phyloP scores from a whole-genome alignment of 257 asterid genomes.

The Solanum gracilifrons region DNA sequence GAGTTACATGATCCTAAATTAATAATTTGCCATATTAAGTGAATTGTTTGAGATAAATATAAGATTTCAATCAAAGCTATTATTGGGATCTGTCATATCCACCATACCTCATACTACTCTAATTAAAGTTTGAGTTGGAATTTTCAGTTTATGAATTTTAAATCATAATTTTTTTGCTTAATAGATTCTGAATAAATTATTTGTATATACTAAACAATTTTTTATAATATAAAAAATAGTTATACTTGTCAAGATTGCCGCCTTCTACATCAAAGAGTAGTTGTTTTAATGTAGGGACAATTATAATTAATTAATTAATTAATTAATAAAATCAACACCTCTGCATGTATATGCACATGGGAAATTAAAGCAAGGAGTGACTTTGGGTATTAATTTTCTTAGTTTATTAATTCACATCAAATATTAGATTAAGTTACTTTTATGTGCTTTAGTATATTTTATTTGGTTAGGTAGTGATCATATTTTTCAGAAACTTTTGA shows the following conservation, averaged over 20 bases:
- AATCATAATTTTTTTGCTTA: neutral
- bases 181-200: neutral
- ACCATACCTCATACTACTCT: neutral
- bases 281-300: constrained; percentile 1
- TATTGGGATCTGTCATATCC: neutral
- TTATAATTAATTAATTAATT: neutral
- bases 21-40: neutral
- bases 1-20: neutral
- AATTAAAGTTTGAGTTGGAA: neutral
- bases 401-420: neutral
- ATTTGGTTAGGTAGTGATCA: neutral
- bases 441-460: neutral
- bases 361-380: neutral
- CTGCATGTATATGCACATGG: constrained; percentile 17
- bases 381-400: neutral
- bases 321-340: neutral
- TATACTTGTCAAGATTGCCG: neutral
- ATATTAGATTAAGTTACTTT: neutral
- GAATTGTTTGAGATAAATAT: neutral
- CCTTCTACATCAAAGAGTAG: neutral
- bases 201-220: too few relatives aligned
- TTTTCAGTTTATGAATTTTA: neutral
- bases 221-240: too few relatives aligned
- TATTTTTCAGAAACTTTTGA: neutral
- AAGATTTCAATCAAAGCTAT: neutral